Evolutionary conservation across 495 filamentous ascomycete genomes (phyloP), one percentile per base, ranked within the genome.

Genomic region (Stereocaulon alpinum): DNA sequence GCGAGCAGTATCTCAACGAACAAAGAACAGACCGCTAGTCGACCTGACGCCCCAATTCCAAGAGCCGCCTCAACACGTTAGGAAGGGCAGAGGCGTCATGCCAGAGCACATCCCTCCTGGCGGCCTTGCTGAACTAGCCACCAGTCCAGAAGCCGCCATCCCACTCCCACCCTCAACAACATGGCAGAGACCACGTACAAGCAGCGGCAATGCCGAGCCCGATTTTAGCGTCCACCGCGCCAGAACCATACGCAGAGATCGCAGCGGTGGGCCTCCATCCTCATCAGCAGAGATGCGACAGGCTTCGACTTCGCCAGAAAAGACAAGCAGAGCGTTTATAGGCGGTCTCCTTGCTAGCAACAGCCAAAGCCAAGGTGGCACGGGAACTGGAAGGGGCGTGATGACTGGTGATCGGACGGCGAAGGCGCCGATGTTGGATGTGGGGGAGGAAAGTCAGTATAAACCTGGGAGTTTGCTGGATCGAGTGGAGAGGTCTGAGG

Each of bases 21-120:
- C 69, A 40, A 73, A 66, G 58, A 76, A 75, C 12, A 84, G 80
- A 64, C 86, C 91, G 2, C 76, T 95, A 0, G 74, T 96, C 14
- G 87, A 91, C 63, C 77, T 93, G 20, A 88, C 83, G 0, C 86
- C 89, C 0, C 73, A 77, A n/a, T 89, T 86, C 67, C 76, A 79
- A 47, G 87, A 89, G 60, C 77, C 88, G 20, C 88, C 86, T 5
- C 89, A 94, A 64, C 82, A 85, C 65, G 65, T 74, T 0, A 76
- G 79, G 40, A 84, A 82, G 54, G 90, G 90, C 14, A 82, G 80
- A 61, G 87, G 85, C 10, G 80, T 89, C 43, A 73, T 73, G 7
- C 80, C 85, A 1, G 81, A 86, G 1, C 72, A 78, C 2, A 79
- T 67, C 6, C 66, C 63, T 2, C 60, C 66, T 3, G 86, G 40